phyloP scores from a whole-genome alignment of 139 green algal genomes.

The Chlorella sp. region DNA sequence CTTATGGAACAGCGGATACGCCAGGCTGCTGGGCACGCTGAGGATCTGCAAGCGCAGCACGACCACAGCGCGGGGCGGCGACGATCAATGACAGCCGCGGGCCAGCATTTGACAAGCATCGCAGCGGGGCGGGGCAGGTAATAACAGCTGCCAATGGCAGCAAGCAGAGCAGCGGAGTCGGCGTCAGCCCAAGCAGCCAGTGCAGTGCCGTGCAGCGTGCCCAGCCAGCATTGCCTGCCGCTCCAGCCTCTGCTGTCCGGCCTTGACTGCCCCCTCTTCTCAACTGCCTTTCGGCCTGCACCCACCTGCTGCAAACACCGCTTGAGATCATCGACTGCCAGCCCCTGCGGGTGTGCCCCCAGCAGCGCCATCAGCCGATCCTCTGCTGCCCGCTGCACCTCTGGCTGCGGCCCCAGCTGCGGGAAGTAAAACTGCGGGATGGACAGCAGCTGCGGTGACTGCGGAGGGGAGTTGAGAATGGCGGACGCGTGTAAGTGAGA shows the following conservation, averaged over 20 bases:
- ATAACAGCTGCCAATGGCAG: too few relatives aligned
- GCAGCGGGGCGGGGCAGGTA: too few relatives aligned
- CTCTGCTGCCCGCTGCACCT: conserved; percentile 13
- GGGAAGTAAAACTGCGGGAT: conserved; percentile 94
- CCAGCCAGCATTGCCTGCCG: too few relatives aligned
- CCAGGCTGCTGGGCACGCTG: conserved; percentile 85
- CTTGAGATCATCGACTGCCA: conserved; percentile 58
- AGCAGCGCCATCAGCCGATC: conserved; percentile 63
- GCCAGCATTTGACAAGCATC: too few relatives aligned
- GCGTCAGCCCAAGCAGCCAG: too few relatives aligned
- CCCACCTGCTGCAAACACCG: conserved; percentile 68
- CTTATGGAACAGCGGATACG: conserved; percentile 81
- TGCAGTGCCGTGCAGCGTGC: too few relatives aligned
- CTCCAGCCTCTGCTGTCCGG: background rate
- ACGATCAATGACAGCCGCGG: background rate
- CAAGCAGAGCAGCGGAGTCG: too few relatives aligned
- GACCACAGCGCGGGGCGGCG: background rate
- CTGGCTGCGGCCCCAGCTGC: conserved; percentile 27
- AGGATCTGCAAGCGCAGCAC: conserved; percentile 71
- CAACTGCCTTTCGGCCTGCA: background rate
- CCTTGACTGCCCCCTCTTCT: too few relatives aligned
- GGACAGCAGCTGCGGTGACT: conserved; percentile 33
- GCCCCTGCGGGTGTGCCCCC: conserved; percentile 50
- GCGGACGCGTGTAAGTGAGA: background rate
- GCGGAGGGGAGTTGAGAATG: background rate